Evolutionary conservation across 441 rosid species (phyloP).

Genomic region (Euphorbia schlechtendalii): DNA sequence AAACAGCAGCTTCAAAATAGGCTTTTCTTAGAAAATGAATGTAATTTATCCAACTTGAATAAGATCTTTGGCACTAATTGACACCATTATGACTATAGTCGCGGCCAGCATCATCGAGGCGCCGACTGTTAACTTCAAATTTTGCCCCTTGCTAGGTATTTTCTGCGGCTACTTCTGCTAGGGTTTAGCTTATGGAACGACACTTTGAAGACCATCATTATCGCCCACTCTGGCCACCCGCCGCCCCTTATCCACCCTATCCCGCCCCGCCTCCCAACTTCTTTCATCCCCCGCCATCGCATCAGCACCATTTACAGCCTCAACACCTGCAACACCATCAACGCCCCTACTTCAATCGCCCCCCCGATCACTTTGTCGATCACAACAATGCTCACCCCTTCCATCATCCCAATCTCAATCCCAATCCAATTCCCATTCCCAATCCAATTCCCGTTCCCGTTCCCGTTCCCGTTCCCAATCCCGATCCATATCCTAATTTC

Average conservation of each 20-base stretch:
- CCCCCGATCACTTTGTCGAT: slow-evolving; percentile 1
- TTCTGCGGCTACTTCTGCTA: not conserved
- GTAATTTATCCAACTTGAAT: too few species aligned
- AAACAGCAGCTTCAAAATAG: too few species aligned
- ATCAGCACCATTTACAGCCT: too few species aligned
- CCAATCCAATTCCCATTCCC: too few species aligned
- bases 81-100: too few species aligned
- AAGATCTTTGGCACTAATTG: too few species aligned
- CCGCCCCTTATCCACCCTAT: slow-evolving; percentile 17
- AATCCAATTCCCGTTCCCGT: not conserved
- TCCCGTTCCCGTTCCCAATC: not conserved
- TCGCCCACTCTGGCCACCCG: slow-evolving; percentile 23
- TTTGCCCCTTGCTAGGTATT: too few species aligned
- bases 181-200: slow-evolving; percentile 32
- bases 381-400: slow-evolving; percentile 8
- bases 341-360: slow-evolving; percentile 4
- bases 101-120: not conserved
- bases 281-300: not conserved
- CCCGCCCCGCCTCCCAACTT: slow-evolving; percentile 20
- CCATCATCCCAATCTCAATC: slow-evolving; percentile 9
- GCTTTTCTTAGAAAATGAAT: too few species aligned
- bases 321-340: too few species aligned
- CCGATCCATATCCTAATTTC: not conserved
- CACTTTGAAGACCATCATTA: slow-evolving; percentile 24
- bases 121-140: not conserved